Conservation (phyloP, 2,329 filamentous ascomycete species). For the Aspergillus aculeatus region DNA sequence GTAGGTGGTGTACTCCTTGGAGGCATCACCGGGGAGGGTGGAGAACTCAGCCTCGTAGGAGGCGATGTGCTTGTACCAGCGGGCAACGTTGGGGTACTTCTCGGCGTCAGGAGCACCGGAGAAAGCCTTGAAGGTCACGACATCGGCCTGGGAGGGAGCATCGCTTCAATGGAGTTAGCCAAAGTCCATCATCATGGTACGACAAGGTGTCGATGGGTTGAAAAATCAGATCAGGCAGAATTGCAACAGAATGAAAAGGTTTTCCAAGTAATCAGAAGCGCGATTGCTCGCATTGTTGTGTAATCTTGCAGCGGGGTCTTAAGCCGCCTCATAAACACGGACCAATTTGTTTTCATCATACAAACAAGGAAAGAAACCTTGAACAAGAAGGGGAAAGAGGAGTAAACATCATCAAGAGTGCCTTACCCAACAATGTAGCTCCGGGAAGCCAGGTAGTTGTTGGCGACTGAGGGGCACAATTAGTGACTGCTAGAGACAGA, state of each 20-base stretch:
- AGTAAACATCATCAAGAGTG: constrained; percentile 21
- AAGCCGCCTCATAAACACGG: constrained; percentile 94
- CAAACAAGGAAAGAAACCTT: constrained; percentile 27
- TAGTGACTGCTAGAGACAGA: constrained; percentile 24
- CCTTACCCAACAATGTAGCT: constrained; percentile 82
- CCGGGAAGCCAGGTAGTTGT: constrained; percentile 55
- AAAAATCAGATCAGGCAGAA: constrained; percentile 21
- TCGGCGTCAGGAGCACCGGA: constrained; percentile 69
- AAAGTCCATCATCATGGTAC: constrained; percentile 3
- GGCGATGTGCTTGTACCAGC: constrained; percentile 99
- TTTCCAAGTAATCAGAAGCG: constrained; percentile 64
- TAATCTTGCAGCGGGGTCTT: constrained; percentile 86
- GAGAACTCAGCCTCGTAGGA: constrained; percentile 91
- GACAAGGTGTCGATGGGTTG: constrained; percentile 2
- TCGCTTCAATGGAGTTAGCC: constrained; percentile 46
- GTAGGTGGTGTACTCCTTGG: constrained; percentile 85
- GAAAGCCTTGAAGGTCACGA: constrained; percentile 89
- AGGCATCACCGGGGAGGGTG: constrained; percentile 84
- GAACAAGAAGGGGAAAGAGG: constrained; percentile 25
- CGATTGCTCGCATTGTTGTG: constrained; percentile 68
- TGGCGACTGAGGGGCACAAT: constrained; percentile 42
- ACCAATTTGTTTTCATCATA: constrained; percentile 86
- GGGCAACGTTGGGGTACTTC: constrained; percentile 90
- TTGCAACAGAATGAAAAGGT: not conserved
- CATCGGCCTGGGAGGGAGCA: constrained; percentile 87